Evolutionary conservation across 495 filamentous ascomycete genomes (phyloP).

Genomic region (Rusavskia elegans): DNA sequence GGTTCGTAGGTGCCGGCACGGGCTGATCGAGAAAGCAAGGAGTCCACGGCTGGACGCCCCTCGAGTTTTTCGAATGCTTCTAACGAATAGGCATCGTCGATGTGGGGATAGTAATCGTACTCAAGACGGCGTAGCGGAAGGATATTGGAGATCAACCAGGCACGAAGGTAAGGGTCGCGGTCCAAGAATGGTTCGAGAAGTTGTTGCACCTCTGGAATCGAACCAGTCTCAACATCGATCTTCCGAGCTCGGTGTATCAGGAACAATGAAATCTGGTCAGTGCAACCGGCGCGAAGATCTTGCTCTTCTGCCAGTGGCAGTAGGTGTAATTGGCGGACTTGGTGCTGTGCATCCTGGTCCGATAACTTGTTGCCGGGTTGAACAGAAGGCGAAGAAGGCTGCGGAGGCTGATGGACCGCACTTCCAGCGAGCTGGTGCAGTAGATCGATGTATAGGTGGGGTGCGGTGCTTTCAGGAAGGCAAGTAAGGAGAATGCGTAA

Average conservation of each 20-base stretch:
- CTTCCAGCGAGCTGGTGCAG: conserved; percentile 30
- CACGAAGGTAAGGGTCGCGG: conserved; percentile 46
- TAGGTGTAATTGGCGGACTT: conserved; percentile 54
- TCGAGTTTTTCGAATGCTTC: conserved; percentile 45
- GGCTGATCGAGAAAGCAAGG: conserved; percentile 48
- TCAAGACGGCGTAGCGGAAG: conserved; percentile 68
- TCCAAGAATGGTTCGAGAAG: conserved; percentile 63
- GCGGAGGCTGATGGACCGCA: background rate
- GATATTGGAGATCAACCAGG: conserved; percentile 63
- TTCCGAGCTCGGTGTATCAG: conserved; percentile 58
- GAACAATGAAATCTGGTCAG: conserved; percentile 49
- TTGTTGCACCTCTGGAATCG: conserved; percentile 54
- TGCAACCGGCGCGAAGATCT: conserved; percentile 22
- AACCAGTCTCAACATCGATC: conserved; percentile 64
- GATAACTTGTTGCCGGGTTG: conserved; percentile 27
- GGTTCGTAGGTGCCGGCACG: conserved; percentile 23
- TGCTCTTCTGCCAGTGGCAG: conserved; percentile 38
- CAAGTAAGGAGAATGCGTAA: conserved; percentile 73
- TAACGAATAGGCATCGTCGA: conserved; percentile 38
- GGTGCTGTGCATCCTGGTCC: conserved; percentile 48
- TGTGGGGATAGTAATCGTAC: conserved; percentile 64
- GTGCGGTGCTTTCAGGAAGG: conserved; percentile 60
- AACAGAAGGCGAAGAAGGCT: background rate
- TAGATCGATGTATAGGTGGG: conserved; percentile 44
- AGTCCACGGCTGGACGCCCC: conserved; percentile 43